Evolutionary conservation across 352 stramenopile genomes (phyloP).

Genomic region (Vaucheria bursata): DNA sequence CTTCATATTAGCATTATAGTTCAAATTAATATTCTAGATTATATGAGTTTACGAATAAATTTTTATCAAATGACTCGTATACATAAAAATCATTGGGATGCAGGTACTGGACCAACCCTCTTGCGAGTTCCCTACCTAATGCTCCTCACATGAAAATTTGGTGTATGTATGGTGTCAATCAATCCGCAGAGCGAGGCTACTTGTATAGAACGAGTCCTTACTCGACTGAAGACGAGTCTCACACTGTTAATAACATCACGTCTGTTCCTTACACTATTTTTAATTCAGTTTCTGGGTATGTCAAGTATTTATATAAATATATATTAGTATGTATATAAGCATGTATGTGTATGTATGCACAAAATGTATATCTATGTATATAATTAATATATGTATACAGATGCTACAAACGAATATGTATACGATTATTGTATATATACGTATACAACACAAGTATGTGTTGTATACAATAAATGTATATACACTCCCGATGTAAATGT

Average conservation of each 20-base stretch:
- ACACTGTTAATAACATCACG: not conserved
- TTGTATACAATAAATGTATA: too few species aligned
- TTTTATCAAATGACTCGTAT: too few species aligned
- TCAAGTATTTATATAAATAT: too few species aligned
- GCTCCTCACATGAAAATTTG: constrained; percentile 84
- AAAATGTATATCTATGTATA: too few species aligned
- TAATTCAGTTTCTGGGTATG: constrained; percentile 50
- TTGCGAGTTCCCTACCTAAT: constrained; percentile 67
- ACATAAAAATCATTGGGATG: too few species aligned
- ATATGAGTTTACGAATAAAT: not conserved
- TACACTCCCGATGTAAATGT: too few species aligned
- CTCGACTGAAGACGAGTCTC: constrained; percentile 15
- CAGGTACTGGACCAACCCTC: constrained; percentile 68
- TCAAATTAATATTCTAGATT: not conserved
- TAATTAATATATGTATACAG: too few species aligned
- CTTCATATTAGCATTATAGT: not conserved
- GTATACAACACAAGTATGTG: too few species aligned
- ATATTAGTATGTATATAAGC: too few species aligned
- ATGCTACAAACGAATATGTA: too few species aligned
- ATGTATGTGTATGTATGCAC: too few species aligned
- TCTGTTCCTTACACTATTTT: constrained; percentile 3
- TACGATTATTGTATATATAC: too few species aligned
- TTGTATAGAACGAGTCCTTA: constrained; percentile 53
- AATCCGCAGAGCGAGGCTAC: constrained; percentile 73
- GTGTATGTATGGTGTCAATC: constrained; percentile 83